phyloP scores from a whole-genome alignment of 352 stramenopile genomes.

The Elongisporangium anandrum region DNA sequence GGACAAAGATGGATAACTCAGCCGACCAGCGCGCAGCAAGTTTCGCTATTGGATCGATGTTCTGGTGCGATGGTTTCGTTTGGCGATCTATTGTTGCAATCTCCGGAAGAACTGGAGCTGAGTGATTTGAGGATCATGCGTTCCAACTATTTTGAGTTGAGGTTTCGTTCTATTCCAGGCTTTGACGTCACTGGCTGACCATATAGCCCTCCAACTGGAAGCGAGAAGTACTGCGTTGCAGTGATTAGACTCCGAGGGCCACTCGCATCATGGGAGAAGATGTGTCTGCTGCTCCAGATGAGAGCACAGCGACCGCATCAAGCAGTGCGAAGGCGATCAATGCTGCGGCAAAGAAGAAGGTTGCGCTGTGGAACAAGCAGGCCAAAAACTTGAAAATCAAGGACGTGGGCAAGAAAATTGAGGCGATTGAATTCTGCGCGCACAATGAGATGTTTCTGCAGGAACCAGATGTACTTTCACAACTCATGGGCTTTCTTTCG shows the following conservation, averaged over 20 bases:
- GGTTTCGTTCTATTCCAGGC: neutral
- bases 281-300: neutral
- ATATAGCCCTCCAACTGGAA: too few species aligned
- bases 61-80: neutral
- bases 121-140: too few species aligned
- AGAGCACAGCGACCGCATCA: neutral
- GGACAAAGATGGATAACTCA: neutral
- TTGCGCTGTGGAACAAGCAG: conserved; percentile 46
- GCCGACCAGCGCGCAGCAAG: neutral
- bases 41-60: neutral
- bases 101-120: too few species aligned
- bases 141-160: neutral
- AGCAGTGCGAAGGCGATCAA: conserved; percentile 1
- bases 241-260: neutral
- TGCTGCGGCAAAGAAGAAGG: conserved; percentile 23
- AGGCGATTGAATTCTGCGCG: conserved; percentile 44
- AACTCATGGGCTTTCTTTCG: conserved; percentile 43
- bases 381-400: conserved; percentile 64
- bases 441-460: conserved; percentile 56
- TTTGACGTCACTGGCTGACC: too few species aligned
- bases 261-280: conserved; percentile 16
- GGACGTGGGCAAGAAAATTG: conserved; percentile 55
- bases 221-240: neutral
- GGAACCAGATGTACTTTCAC: conserved; percentile 44
- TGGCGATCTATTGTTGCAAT: neutral